Conservation (phyloP, 1,284 basidiomycete genomes). For the Caloboletus firmus region DNA sequence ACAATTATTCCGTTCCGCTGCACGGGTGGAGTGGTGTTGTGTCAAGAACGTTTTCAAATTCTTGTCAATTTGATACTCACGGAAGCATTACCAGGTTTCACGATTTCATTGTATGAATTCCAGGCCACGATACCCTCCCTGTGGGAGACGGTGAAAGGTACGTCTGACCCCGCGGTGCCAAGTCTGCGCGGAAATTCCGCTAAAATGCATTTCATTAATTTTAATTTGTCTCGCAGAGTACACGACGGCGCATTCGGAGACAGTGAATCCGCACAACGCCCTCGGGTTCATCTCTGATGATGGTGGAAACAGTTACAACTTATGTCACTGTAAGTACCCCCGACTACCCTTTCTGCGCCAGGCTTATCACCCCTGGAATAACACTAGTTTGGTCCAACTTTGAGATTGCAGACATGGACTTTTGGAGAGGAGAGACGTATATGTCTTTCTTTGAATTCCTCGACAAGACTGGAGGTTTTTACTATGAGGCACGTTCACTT, state of each 20-base stretch:
- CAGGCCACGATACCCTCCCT: conserved; percentile 75
- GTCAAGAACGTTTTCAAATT: not conserved
- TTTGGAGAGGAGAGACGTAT: conserved; percentile 81
- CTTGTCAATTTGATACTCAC: not conserved
- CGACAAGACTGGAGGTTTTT: conserved; percentile 79
- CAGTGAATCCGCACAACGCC: conserved; percentile 64
- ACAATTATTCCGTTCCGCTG: too few relatives aligned
- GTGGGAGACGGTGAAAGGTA: conserved; percentile 71
- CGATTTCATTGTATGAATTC: conserved; percentile 78
- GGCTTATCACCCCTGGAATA: not conserved
- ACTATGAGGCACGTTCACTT: conserved; percentile 63
- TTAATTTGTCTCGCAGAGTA: conserved; percentile 46
- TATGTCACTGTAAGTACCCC: conserved; percentile 73
- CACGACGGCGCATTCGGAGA: conserved; percentile 54
- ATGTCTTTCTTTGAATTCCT: conserved; percentile 77
- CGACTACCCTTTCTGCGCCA: not conserved
- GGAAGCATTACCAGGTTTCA: conserved; percentile 54
- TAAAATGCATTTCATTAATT: not conserved
- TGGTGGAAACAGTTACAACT: conserved; percentile 66
- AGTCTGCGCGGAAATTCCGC: not conserved
- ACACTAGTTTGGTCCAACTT: conserved; percentile 77
- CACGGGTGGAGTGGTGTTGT: not conserved
- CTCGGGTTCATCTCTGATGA: conserved; percentile 76
- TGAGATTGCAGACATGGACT: conserved; percentile 82
- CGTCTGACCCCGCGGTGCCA: conserved; percentile 5